Percentiles rank a stretch among this genome's conserved stretches.
phyloP scores from a whole-genome alignment of 2,329 filamentous ascomycete genomes.

The Sclerotiophoma versabilis region DNA sequence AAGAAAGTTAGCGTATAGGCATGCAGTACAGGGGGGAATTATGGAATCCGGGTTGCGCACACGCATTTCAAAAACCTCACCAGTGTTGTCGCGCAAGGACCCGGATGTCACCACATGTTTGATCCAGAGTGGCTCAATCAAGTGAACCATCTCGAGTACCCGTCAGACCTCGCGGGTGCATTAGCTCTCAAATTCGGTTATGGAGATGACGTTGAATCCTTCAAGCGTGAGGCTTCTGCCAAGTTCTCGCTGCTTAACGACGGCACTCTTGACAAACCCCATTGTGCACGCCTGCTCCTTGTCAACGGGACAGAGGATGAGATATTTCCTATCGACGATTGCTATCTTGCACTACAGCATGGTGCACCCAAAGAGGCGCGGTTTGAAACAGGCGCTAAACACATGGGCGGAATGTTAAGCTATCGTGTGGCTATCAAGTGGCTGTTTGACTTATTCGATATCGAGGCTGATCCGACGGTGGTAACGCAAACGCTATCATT shows the following conservation, averaged over 20 bases:
- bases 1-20: constrained; percentile 61
- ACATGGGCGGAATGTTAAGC: constrained; percentile 60
- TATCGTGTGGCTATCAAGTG: constrained; percentile 58
- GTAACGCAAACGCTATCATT: constrained; percentile 58
- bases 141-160: constrained; percentile 65
- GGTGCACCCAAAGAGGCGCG: constrained; percentile 61
- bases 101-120: constrained; percentile 65
- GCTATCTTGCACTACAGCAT: constrained; percentile 61
- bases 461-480: constrained; percentile 52
- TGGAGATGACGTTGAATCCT: constrained; percentile 46
- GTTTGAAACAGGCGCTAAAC: constrained; percentile 54
- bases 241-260: constrained; percentile 64
- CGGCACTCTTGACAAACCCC: constrained; percentile 60
- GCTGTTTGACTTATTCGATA: constrained; percentile 58
- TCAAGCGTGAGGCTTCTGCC: constrained; percentile 56
- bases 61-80: constrained; percentile 61
- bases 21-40: constrained; percentile 66
- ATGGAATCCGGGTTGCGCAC: constrained; percentile 64
- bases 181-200: constrained; percentile 59
- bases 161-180: constrained; percentile 63
- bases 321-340: constrained; percentile 69
- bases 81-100: constrained; percentile 62
- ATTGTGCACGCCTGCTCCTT: constrained; percentile 59
- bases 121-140: constrained; percentile 60
- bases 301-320: constrained; percentile 67